Base-by-base conservation (phyloP, 257 asterid genomes). In the Solanum tarijense region DNA sequence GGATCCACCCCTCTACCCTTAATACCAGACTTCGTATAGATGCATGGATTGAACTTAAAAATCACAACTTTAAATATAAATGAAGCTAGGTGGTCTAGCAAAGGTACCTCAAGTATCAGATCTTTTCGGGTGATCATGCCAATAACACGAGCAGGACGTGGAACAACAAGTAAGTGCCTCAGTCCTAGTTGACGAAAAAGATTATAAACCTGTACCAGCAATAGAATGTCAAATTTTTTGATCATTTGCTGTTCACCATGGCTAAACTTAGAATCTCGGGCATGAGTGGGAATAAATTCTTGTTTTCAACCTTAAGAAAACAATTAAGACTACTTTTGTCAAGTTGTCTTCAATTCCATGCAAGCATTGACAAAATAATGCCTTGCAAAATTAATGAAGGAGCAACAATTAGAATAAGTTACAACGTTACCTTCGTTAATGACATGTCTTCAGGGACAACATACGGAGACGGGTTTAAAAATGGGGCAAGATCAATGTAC, bases 371-470 rank as follows among this genome's bases (percentile, higher is more conserved):
- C 41, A 81, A 81, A 46, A 46, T 27, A 46, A 5, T 18, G 3
- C 68, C 68, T 29, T 46, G 68, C 2, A 87, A n/a, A n/a, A 73
- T 38, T 65, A 69, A 89, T 82, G 10, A 88, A 83, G 38, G 68
- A 32, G 85, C 38, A 9, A 79, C 52, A 20, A 87, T 85, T 25
- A 39, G 21, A 48, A 43, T 11, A 79, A 4, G 31, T 25, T 39
- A 58, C 73, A 6, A 72, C 14, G 14, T 89, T 90, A 96, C 99
- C 99, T 97, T 97, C 5, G 98, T 94, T 91, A 97, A 91, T 27
- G 99, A 97, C 98, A 96, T 97, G 90, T 97, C 99, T 83, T 97
- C 99, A 6, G 99, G 99, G 78, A 97, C 99, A 38, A 96, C 91
- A 31, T 97, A 97, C 5, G 99, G 99, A 89, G 99, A 97, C 5